phyloP scores from a whole-genome alignment of 163 green algal species.

The Coccomyxa subellipsoidea region DNA sequence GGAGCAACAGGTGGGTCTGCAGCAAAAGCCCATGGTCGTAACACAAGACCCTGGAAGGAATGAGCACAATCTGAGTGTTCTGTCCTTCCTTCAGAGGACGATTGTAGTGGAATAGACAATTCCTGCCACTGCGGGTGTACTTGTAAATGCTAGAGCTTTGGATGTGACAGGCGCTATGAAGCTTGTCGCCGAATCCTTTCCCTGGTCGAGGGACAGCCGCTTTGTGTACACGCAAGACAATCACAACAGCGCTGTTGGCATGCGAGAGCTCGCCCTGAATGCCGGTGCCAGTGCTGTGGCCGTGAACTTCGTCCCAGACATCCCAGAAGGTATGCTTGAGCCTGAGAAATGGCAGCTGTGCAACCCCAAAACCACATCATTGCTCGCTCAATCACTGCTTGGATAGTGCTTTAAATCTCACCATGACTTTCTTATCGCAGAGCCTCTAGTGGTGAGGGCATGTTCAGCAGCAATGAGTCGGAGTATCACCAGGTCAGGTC shows the following conservation, averaged over 20 bases:
- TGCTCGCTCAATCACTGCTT: too few relatives aligned
- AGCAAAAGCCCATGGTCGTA: too few relatives aligned
- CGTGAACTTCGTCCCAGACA: conserved; percentile 10
- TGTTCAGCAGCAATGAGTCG: background rate
- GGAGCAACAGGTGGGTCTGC: conserved; percentile 62
- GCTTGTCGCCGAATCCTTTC: conserved; percentile 63
- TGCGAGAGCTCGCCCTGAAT: conserved; percentile 50
- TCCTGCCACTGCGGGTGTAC: too few relatives aligned
- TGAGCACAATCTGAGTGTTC: too few relatives aligned
- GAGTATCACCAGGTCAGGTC: too few relatives aligned
- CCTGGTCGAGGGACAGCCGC: conserved; percentile 46
- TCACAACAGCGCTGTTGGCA: conserved; percentile 82
- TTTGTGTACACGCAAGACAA: conserved; percentile 63
- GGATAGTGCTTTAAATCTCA: background rate
- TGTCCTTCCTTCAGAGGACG: too few relatives aligned
- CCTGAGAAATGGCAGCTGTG: too few relatives aligned
- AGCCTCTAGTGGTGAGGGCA: background rate
- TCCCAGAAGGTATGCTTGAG: background rate
- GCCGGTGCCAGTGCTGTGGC: conserved; percentile 28
- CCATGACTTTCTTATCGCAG: background rate
- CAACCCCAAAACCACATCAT: too few relatives aligned
- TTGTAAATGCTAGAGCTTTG: background rate
- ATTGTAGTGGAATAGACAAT: too few relatives aligned
- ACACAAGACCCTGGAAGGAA: too few relatives aligned
- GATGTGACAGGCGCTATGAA: conserved; percentile 52